Evolutionary conservation across 768 basidiomycete genomes (phyloP), one percentile per base, ranked within the genome.

Genomic region (Phallus indusiatus): DNA sequence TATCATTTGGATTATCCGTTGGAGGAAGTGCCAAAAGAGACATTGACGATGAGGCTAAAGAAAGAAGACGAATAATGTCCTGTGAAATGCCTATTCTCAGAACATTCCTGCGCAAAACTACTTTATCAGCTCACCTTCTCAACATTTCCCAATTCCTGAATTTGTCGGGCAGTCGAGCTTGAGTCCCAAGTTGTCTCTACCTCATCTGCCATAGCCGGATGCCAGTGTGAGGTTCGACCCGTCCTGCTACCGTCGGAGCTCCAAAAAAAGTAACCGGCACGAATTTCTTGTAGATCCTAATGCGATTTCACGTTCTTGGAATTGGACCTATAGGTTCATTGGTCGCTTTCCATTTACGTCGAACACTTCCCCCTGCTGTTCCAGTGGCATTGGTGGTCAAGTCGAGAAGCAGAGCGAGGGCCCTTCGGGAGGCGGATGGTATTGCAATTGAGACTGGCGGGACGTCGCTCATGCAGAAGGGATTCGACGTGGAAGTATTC

Each of bases 261-360:
- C 36, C 9, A 36, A 51, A 52, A 51, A 9, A 22, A 21, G 22
- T 52, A 20, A n/a, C 8, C 20, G 21, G 37, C 48, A 37, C 1
- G 6, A 12, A 42, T 56, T 17, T 52, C 18, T 51, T 18, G 24
- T 51, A 47, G 50, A 52, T 62, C 60, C 7, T 3, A 62, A 88
- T 90, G 87, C 84, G 79, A 62, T 79, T 87, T 68, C 85, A 89
- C 74, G 67, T 89, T 63, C 77, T 90, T 62, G 92, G 93, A 64
- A 71, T 92, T 47, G 92, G 92, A 53, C 79, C 91, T 48, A 81
- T 95, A 62, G 94, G 94, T 56, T 82, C 83, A 28, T 82, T 97
- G 60, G 63, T 97, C 63, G 80, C 93, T 16, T 82, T 87, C 69
- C 81, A 94, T 69, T 80, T 97, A 46, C 85, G 89, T 46, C 76